Evolutionary conservation across 176 grass and related monocot species (phyloP).

Genomic region (Panicum miliaceum): DNA sequence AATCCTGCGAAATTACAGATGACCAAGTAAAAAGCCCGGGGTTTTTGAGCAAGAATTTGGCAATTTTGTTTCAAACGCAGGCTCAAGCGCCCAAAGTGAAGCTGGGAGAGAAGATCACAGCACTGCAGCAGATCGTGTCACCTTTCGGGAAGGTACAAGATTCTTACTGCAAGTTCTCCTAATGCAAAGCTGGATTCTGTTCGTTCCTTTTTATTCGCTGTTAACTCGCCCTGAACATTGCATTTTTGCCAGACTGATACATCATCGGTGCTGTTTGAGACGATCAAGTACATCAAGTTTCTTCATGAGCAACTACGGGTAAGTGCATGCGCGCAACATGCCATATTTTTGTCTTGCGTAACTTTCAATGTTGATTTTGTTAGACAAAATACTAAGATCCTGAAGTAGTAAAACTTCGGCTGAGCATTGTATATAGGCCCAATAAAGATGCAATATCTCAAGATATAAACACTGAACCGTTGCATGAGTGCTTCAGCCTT

Average conservation of each 20-base stretch:
- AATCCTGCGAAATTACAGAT: not conserved
- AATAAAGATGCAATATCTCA: not conserved
- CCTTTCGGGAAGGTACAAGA: slow-evolving; percentile 82
- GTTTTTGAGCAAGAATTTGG: slow-evolving; percentile 3
- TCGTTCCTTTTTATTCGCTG: not conserved
- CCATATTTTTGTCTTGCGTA: not conserved
- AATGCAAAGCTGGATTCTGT: not conserved
- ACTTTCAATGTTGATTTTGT: not conserved
- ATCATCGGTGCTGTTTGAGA: slow-evolving; percentile 76
- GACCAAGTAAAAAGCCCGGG: not conserved
- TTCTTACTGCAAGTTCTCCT: not conserved
- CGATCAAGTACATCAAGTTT: slow-evolving; percentile 75
- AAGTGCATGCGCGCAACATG: slow-evolving; percentile 8
- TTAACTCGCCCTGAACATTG: slow-evolving; percentile 5
- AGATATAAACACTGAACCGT: not conserved
- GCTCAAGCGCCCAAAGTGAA: slow-evolving; percentile 64
- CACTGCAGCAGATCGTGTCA: slow-evolving; percentile 81
- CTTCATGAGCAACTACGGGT: slow-evolving; percentile 86
- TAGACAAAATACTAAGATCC: not conserved
- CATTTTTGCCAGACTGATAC: slow-evolving; percentile 68
- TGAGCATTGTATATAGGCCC: not conserved
- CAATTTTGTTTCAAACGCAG: slow-evolving; percentile 35
- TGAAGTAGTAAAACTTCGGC: not conserved
- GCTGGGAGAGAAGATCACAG: slow-evolving; percentile 70
- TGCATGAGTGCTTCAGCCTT: not conserved